A percentile compares a stretch with the other conserved stretches of the same genome.
These are phyloP conservation scores for Pythium biforme DNA, from an alignment of 352 stramenopile genomes.

Conservation along the genomic window DNA sequence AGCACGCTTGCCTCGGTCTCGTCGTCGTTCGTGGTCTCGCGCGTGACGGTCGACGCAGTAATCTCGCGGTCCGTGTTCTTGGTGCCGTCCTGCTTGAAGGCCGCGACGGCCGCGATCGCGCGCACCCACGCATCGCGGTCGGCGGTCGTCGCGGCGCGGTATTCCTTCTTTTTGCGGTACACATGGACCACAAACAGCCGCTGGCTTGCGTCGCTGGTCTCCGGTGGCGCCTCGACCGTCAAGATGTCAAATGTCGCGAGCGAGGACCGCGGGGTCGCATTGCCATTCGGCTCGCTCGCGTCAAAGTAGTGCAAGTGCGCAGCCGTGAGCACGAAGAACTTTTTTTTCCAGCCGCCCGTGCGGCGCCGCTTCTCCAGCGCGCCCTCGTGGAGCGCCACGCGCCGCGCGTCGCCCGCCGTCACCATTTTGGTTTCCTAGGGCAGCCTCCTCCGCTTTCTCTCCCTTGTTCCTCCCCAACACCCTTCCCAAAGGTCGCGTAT, in stretches of 20 bases:
- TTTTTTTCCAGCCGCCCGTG: constrained; percentile 80
- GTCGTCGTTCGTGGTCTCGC: constrained; percentile 12
- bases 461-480: neutral
- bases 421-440: constrained; percentile 38
- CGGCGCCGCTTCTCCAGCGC: constrained; percentile 66
- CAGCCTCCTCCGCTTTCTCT: neutral
- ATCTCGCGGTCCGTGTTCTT: constrained; percentile 24
- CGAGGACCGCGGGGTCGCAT: constrained; percentile 25
- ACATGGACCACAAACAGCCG: constrained; percentile 56
- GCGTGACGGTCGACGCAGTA: constrained; percentile 6
- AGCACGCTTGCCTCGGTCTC: neutral
- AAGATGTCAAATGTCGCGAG: constrained; percentile 71
- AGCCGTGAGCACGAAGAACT: constrained; percentile 70
- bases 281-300: constrained; percentile 18
- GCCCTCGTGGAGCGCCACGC: constrained; percentile 52
- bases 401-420: constrained; percentile 59
- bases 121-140: constrained; percentile 72
- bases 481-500: constrained; percentile 18
- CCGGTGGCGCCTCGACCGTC: constrained; percentile 37
- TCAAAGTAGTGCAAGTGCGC: constrained; percentile 74
- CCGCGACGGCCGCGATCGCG: constrained; percentile 58
- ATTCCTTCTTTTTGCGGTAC: constrained; percentile 82
- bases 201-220: constrained; percentile 36
- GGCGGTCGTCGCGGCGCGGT: constrained; percentile 48
- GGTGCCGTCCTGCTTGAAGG: constrained; percentile 39